Conservation (phyloP, 345 rosid genomes). For the Salix koriyanagi region DNA sequence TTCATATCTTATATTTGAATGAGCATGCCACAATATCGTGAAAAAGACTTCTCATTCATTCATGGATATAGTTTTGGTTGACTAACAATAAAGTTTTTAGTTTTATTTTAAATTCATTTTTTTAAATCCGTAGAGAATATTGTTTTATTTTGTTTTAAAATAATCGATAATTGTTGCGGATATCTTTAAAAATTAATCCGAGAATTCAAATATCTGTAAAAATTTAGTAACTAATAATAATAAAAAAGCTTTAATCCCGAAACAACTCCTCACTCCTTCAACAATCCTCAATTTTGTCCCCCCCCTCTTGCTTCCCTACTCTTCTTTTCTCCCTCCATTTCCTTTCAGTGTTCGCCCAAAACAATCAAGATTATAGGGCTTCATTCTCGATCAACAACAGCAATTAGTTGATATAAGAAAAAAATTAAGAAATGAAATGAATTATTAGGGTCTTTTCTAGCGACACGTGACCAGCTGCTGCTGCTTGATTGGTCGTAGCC, state of each 20-base stretch:
- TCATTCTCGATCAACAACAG: not conserved
- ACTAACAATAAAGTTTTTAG: no score
- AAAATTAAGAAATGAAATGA: not conserved
- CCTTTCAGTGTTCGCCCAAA: not conserved
- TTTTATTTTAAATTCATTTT: no score
- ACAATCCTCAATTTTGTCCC: not conserved
- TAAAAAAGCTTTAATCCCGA: not conserved
- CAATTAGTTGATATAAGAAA: not conserved
- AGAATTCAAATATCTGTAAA: not conserved
- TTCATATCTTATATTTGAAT: no score
- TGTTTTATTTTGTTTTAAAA: no score
- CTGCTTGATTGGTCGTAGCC: slow-evolving; percentile 8
- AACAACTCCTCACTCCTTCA: not conserved
- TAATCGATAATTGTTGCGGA: no score
- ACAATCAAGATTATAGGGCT: not conserved
- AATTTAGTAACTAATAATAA: not conserved
- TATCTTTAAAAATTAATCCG: no score
- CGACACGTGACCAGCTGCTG: slow-evolving; percentile 10
- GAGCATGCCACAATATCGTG: no score
- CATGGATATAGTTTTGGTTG: no score
- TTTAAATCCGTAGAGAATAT: no score
- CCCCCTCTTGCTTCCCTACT: not conserved
- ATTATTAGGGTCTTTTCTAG: not conserved
- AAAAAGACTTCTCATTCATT: no score
- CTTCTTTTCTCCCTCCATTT: not conserved